Base-by-base conservation (phyloP, 139 green algal species). In the Pleodorina starrii region DNA sequence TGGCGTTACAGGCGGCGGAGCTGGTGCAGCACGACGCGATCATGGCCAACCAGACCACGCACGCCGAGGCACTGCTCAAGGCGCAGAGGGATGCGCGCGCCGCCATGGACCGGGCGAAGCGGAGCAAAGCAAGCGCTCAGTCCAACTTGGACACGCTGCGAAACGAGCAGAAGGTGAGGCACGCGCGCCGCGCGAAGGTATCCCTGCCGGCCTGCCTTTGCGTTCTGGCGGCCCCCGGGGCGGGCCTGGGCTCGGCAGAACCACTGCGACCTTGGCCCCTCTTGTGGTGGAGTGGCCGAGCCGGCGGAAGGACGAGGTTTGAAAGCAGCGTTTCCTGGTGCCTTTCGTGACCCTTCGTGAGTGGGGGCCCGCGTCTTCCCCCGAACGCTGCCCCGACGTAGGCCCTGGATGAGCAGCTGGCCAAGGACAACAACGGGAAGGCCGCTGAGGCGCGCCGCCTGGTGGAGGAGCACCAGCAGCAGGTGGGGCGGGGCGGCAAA, bases 401-500 rank as follows among this genome's bases (percentile, higher is more conserved):
- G 82, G 68, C 12, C 1, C 82, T 86, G 5, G 79, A 86, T 43
- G 21, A 43, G 29, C 79, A 43, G 57, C 59, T 86, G 57, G 36
- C 42, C 0, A 10, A 75, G 57, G 79, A 75, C 17, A 44, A 7
- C 42, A 59, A 38, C 36, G 57, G 25, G 5, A 75, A 59, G 81
- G 43, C 63, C 38, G 81, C 81, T 0, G 81, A 78, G 59, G 81
- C 81, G 4, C 81, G 60, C n/a, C 60, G n/a, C 40, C 42, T 35
- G 6, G 40, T 87, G 81, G 81, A 87, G 63, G 81, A 87, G 60
- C 43, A 77, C n/a, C 81, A 87, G 63, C n/a, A 36, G 5, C 29
- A 78, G 81, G 81, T 66, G 42, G 42, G 72, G 32, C n/a, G n/a
- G n/a, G n/a, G n/a, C n/a, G n/a, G n/a, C n/a, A n/a, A n/a, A n/a